Evolutionary conservation across 768 basidiomycete species (phyloP).

Genomic region (Boletus rubroflammeus): DNA sequence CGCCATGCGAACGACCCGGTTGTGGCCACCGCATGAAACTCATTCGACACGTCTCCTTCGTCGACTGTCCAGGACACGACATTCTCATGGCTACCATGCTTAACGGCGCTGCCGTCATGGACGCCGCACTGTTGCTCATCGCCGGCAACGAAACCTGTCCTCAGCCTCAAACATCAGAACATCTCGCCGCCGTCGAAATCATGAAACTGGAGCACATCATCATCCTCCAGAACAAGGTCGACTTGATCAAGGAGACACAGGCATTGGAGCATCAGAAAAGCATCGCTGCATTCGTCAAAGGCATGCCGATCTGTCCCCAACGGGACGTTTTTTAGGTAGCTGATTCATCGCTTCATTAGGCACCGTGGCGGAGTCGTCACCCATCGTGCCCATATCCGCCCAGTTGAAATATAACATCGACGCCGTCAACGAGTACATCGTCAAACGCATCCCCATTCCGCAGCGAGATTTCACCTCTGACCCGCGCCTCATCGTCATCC

Average conservation of each 20-base stretch:
- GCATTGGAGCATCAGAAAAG: conserved; percentile 96
- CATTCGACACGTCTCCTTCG: conserved; percentile 95
- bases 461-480: conserved; percentile 88
- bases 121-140: conserved; percentile 91
- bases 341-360: conserved; percentile 43
- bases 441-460: conserved; percentile 93
- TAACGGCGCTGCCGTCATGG: conserved; percentile 99
- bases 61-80: conserved; percentile 96
- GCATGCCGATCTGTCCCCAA: conserved; percentile 35
- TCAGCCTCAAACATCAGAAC: conserved; percentile 98
- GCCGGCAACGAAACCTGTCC: conserved; percentile 99
- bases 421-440: conserved; percentile 98
- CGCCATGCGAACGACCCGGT: conserved; percentile 89
- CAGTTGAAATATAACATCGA: conserved; percentile 99
- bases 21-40: conserved; percentile 90
- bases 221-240: conserved; percentile 98
- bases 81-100: conserved; percentile 99
- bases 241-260: conserved; percentile 92
- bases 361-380: conserved; percentile 94
- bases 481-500: conserved; percentile 95
- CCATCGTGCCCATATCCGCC: conserved; percentile 98
- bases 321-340: neutral
- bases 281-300: conserved; percentile 93
- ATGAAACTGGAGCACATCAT: conserved; percentile 99
- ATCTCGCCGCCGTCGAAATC: conserved; percentile 97